Conservation (phyloP, 768 basidiomycete species). For the Leccinum subtestaceum region DNA sequence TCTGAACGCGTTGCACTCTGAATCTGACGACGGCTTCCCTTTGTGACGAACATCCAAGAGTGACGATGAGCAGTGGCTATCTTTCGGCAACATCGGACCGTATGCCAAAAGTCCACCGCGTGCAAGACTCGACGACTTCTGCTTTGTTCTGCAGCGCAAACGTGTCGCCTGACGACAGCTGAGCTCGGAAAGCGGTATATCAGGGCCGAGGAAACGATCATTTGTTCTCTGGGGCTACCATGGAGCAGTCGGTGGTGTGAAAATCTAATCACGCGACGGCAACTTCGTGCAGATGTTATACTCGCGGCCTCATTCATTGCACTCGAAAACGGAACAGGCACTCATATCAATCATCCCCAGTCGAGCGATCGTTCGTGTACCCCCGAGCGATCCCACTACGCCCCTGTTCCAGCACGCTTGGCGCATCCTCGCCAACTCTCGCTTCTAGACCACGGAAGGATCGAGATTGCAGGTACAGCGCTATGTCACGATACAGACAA, state of each 20-base stretch:
- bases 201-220: not conserved
- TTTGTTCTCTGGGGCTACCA: not conserved
- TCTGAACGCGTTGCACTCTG: not conserved
- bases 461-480: conserved; percentile 66
- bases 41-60: not conserved
- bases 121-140: no score
- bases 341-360: not conserved
- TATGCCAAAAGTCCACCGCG: not conserved
- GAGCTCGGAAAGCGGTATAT: not conserved
- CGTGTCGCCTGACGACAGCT: not conserved
- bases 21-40: not conserved
- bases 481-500: conserved; percentile 37
- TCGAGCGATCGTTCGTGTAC: conserved; percentile 56
- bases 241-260: not conserved
- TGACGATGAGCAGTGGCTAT: not conserved
- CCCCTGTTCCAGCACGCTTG: conserved; percentile 84
- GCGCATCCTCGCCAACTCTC: conserved; percentile 72
- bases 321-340: not conserved
- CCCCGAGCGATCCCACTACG: conserved; percentile 86
- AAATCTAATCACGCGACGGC: not conserved
- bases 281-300: not conserved
- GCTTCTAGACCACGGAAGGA: conserved; percentile 81
- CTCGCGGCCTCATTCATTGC: not conserved
- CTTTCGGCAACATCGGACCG: not conserved
- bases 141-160: not conserved